Evolutionary conservation across 306 rosid species (phyloP), one percentile per base, ranked within the genome.

Genomic region (Ceratonia siliqua): DNA sequence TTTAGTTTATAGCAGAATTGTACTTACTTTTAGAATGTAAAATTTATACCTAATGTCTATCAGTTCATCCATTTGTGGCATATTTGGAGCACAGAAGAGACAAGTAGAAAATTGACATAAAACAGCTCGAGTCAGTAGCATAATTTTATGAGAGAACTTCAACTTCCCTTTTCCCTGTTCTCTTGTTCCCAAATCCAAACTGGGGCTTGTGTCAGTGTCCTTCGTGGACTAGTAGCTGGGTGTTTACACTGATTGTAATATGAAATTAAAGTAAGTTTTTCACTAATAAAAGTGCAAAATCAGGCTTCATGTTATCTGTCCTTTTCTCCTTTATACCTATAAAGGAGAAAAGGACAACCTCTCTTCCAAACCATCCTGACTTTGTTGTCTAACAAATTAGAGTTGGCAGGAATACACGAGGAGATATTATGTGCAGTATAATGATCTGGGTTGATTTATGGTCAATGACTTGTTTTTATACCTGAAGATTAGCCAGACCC

Each of bases 11-110:
- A 0, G 30, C 20, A 61, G 45, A 33, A 12, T 36, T 56, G 73
- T 41, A 32, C 10, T 68, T 73, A 15, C 35, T 41, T 17, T 63
- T 30, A 25, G 8, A 9, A 7, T 18, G 39, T 35, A 73, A 39
- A 69, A 73, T 49, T 73, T 52, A 46, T 24, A 17, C 62, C 68
- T 66, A 33, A 17, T 63, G 35, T 72, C 22, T 49, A 38, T 70
- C 27, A 38, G 70, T 66, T 57, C 68, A 61, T 57, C 58, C 48
- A 21, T 54, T 24, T 70, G 69, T 64, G 74, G 52, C 68, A 32
- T 69, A 41, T 33, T 64, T 41, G 57, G 70, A 57, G 50, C 55
- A 50, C 25, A 39, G 42, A 49, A 71, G 14, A 28, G 64, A 52
- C 21, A 12, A 18, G 57, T 54, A 43, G 74, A 70, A 50, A 46